phyloP scores from a whole-genome alignment of 495 filamentous ascomycete species.

The Articulospora tetracladia region DNA sequence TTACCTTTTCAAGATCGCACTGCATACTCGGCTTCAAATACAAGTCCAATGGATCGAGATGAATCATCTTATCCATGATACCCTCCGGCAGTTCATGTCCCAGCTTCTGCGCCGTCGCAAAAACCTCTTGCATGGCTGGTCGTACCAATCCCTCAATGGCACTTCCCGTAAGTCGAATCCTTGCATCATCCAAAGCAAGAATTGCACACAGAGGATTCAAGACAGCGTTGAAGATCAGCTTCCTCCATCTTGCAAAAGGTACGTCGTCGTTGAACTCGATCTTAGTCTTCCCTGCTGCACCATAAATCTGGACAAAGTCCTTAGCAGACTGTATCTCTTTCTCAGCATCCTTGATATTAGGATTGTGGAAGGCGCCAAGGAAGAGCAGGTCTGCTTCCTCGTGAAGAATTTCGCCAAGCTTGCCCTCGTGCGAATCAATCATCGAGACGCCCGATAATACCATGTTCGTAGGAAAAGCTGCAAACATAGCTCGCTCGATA shows the following conservation, averaged over 20 bases:
- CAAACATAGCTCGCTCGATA: constrained; percentile 51
- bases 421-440: constrained; percentile 33
- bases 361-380: constrained; percentile 40
- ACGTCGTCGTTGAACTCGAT: constrained; percentile 34
- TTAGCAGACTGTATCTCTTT: neutral
- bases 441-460: constrained; percentile 46
- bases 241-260: constrained; percentile 39
- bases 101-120: constrained; percentile 20
- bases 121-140: constrained; percentile 20
- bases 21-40: constrained; percentile 53
- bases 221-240: constrained; percentile 46
- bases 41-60: constrained; percentile 37
- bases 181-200: constrained; percentile 40
- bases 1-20: constrained; percentile 40
- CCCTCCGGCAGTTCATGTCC: constrained; percentile 43
- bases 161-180: constrained; percentile 24
- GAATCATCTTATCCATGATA: constrained; percentile 47
- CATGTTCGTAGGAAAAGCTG: constrained; percentile 43
- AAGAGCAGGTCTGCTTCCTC: constrained; percentile 31
- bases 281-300: constrained; percentile 27
- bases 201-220: constrained; percentile 44
- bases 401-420: constrained; percentile 38
- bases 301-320: constrained; percentile 38
- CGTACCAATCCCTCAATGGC: constrained; percentile 22
- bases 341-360: constrained; percentile 12